phyloP scores from a whole-genome alignment of 1,139 yeast species.

The Debaryomyces nepalensis region DNA sequence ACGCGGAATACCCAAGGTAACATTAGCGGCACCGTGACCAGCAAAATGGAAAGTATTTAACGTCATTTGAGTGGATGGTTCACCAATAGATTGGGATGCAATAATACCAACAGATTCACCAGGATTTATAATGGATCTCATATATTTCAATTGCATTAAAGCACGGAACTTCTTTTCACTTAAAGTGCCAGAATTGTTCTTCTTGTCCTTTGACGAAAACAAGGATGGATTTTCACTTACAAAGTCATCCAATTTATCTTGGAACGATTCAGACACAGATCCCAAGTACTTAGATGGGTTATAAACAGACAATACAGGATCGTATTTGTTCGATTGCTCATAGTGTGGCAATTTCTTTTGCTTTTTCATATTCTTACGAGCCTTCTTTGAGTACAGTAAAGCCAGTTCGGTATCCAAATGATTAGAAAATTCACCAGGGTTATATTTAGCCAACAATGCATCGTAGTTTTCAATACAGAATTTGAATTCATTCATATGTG shows the following conservation, averaged over 20 bases:
- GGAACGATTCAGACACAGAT: conserved; percentile 89
- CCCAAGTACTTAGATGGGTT: conserved; percentile 92
- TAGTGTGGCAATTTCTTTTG: conserved; percentile 66
- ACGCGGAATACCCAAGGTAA: conserved; percentile 99
- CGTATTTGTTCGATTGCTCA: conserved; percentile 68
- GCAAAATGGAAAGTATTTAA: conserved; percentile 99
- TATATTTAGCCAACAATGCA: conserved; percentile 82
- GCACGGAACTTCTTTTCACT: conserved; percentile 92
- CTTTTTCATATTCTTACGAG: conserved; percentile 73
- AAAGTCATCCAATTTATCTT: conserved; percentile 74
- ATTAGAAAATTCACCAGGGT: conserved; percentile 76
- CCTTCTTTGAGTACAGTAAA: conserved; percentile 77
- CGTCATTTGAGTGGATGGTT: conserved; percentile 99
- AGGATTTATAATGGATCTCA: conserved; percentile 93
- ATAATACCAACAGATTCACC: conserved; percentile 99
- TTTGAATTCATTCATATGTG: conserved; percentile 90
- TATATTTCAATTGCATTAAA: conserved; percentile 96
- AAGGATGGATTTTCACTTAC: conserved; percentile 56
- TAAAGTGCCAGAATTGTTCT: conserved; percentile 52
- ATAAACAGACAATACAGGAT: conserved; percentile 84
- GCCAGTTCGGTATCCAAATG: conserved; percentile 86
- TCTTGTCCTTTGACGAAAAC: conserved; percentile 58
- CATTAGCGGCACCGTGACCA: conserved; percentile 99
- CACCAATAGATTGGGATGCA: conserved; percentile 98
- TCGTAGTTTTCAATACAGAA: conserved; percentile 93